A percentile compares a stretch with the other conserved stretches of the same genome.
These are phyloP conservation scores for Xylariaceae sp. DNA, from an alignment of 2,329 filamentous ascomycete species.

Conservation along the genomic window DNA sequence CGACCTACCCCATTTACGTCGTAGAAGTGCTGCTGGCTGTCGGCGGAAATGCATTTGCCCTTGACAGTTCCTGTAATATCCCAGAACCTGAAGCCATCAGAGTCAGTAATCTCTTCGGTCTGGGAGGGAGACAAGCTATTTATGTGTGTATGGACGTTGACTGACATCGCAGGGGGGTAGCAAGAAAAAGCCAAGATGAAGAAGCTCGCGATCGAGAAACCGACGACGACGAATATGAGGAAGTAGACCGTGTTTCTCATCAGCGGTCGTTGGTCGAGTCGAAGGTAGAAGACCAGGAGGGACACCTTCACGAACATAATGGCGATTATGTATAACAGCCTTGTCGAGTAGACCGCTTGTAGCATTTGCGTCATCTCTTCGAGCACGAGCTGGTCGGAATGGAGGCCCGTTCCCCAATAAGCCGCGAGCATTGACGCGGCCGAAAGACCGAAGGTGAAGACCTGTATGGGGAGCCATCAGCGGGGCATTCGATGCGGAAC, in stretches of 20 bases:
- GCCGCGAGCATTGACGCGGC: slow-evolving; percentile 11
- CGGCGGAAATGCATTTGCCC: slow-evolving; percentile 8
- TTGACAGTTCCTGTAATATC: slow-evolving; percentile 3
- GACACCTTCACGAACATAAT: slow-evolving; percentile 16
- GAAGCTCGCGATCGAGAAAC: slow-evolving; percentile 11
- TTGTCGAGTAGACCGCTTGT: slow-evolving; percentile 13
- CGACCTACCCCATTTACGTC: slow-evolving; percentile 8
- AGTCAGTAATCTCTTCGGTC: not conserved
- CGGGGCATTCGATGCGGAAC: not conserved
- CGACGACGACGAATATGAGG: slow-evolving; percentile 10
- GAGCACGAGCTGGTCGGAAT: not conserved
- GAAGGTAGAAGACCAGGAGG: slow-evolving; percentile 16
- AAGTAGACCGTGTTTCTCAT: slow-evolving; percentile 14
- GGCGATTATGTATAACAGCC: slow-evolving; percentile 12
- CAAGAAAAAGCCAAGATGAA: slow-evolving; percentile 9
- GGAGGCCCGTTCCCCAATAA: slow-evolving; percentile 12
- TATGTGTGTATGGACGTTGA: not conserved
- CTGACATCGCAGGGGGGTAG: slow-evolving; percentile 10
- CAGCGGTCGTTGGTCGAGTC: slow-evolving; percentile 10
- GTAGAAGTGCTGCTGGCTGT: slow-evolving; percentile 12
- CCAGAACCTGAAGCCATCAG: slow-evolving; percentile 6
- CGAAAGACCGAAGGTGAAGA: slow-evolving; percentile 14
- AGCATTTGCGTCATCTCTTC: slow-evolving; percentile 10
- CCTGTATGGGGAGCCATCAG: not conserved
- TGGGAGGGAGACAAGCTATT: not conserved